Base-by-base conservation (phyloP, 495 filamentous ascomycete genomes). In the Podospora tetraspora region DNA sequence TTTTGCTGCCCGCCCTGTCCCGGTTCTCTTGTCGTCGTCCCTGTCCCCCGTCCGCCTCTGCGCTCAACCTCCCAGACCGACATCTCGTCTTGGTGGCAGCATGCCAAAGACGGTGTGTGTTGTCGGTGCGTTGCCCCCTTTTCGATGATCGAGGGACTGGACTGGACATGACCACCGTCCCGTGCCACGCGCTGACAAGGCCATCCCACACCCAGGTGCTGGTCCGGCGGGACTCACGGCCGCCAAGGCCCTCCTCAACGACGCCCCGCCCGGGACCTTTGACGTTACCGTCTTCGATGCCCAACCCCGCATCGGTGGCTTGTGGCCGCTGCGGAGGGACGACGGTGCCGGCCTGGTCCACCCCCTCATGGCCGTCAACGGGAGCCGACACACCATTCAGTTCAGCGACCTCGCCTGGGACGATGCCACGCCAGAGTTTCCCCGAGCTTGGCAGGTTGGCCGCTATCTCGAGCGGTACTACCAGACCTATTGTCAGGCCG, bases 211-310 rank as follows among this genome's bases (percentile, higher is more conserved):
- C 9, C 37, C 58, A 88, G 93, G 93, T 62, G 92, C 90, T 62
- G 93, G 93, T 2, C 92, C 93, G 1, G 88, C 91, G 23, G 93
- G 93, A 4, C 86, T 97, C 16, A 89, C 90, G 30, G 89, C 91
- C 1, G 92, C 92, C 68, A 96, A 94, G 77, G 90, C 89, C 0
- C 83, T 97, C 10, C 78, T 93, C 2, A 86, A 89, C 52, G 81
- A 86, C 70, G 82, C 74, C 29, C 83, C 85, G 1, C 69, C 70
- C n/a, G 85, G 80, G 11, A 80, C 80, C 9, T 93, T 93, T 74
- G 75, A 80, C 7, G 88, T 93, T 22, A 88, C 85, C 4, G 77
- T 96, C 34, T 92, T 92, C 71, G 93, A 97, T 52, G 76, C 82
- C 30, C 82, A 86, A 19, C 64, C 80, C 66, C 79, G 85, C 52